Conservation (phyloP, 257 asterid species). For the Rehmannia glutinosa region DNA sequence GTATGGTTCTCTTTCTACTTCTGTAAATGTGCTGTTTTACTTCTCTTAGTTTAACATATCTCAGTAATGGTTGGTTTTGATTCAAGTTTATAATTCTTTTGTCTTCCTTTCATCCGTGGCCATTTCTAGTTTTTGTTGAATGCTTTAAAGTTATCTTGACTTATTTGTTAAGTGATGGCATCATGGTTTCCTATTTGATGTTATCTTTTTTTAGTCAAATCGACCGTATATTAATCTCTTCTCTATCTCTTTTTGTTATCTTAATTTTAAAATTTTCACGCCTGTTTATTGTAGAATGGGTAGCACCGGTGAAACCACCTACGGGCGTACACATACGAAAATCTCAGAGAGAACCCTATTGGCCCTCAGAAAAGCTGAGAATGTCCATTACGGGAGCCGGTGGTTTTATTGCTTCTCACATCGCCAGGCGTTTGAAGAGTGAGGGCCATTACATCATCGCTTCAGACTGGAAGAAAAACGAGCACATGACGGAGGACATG, state of each 20-base stretch:
- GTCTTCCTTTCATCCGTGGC: not conserved
- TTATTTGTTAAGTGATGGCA: too few species aligned
- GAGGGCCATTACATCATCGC: conserved; percentile 87
- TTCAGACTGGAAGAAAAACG: conserved; percentile 90
- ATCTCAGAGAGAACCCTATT: conserved; percentile 76
- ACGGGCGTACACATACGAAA: conserved; percentile 69
- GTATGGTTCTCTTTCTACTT: not conserved
- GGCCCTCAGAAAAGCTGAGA: conserved; percentile 73
- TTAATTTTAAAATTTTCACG: not conserved
- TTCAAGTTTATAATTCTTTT: not conserved
- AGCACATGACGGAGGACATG: conserved; percentile 92
- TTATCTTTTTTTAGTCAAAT: not conserved
- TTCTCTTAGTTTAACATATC: not conserved
- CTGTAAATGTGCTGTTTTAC: not conserved
- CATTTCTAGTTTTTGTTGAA: not conserved
- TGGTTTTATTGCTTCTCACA: conserved; percentile 85
- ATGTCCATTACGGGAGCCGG: conserved; percentile 86
- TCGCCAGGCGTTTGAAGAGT: conserved; percentile 73
- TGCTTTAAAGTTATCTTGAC: not conserved
- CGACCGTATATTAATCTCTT: not conserved
- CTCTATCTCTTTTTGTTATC: not conserved
- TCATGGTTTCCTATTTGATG: not conserved
- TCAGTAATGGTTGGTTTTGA: not conserved
- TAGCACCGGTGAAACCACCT: conserved; percentile 42
- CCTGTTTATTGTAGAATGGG: conserved; percentile 55